phyloP scores from a whole-genome alignment of 495 filamentous ascomycete species.

The Rusavskia elegans region DNA sequence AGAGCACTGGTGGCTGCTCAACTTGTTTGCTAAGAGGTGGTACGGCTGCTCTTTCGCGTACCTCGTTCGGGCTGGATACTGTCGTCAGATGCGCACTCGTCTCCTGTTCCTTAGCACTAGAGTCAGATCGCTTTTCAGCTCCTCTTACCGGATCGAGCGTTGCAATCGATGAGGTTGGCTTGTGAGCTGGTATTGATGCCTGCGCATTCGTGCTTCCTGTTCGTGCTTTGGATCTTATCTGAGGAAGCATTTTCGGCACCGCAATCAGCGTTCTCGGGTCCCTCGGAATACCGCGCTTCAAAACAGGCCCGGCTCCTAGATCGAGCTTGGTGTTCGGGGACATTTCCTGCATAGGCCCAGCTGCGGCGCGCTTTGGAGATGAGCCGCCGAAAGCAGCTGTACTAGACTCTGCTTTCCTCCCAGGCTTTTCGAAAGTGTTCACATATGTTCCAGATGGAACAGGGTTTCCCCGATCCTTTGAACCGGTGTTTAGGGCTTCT shows the following conservation, averaged over 20 bases:
- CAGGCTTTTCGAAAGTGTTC: too few species aligned
- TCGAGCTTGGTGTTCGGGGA: background rate
- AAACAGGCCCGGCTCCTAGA: too few species aligned
- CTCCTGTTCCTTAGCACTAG: background rate
- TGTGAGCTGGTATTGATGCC: background rate
- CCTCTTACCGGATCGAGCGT: background rate
- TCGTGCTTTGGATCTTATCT: background rate
- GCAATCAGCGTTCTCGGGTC: background rate
- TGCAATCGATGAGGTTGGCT: background rate
- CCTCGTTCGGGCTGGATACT: too few species aligned
- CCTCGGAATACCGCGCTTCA: background rate
- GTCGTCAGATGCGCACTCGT: too few species aligned
- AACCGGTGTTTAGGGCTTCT: too few species aligned
- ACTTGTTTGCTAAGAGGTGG: too few species aligned
- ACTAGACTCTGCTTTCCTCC: too few species aligned
- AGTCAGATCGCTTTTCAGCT: background rate
- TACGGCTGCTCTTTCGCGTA: too few species aligned
- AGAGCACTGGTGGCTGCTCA: too few species aligned
- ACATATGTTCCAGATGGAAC: too few species aligned
- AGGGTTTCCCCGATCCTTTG: too few species aligned
- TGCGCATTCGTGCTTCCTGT: background rate
- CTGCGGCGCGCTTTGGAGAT: background rate
- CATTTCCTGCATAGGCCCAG: background rate
- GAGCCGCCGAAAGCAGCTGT: too few species aligned
- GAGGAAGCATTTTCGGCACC: background rate